Evolutionary conservation across 2,329 filamentous ascomycete species (phyloP), one percentile per base, ranked within the genome.

Genomic region (Paecilomyces dactylethromorphus): DNA sequence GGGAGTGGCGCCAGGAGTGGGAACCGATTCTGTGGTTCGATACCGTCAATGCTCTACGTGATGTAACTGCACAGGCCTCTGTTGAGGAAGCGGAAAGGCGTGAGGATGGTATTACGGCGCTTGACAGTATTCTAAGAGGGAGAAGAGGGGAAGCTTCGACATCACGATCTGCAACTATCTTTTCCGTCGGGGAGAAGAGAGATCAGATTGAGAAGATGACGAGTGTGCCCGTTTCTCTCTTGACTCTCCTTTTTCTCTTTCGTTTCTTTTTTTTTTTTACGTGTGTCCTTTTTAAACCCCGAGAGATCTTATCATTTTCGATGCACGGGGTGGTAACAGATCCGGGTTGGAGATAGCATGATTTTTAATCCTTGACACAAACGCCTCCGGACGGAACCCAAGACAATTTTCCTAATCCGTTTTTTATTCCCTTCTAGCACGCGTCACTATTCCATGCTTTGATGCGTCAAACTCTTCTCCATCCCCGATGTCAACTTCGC

Each of bases 41-140:
- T 68, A 68, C 69, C 66, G 66, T 66, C 65, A 69, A 67, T 73
- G 69, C 70, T 68, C 67, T 45, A 69, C 65, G 66, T 71, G 64
- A 71, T 73, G 70, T 68, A 69, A 66, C 65, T 67, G 63, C 39
- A n/a, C 39, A 18, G 15, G n/a, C 39, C 39, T 45, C 39, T 45
- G 18, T 35, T 29, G 33, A 39, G 35, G 54, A 60, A 54, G 52
- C 54, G 53, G 54, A 33, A 52, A 52, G 54, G 57, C 24, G 18
- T 56, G 33, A 18, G 58, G 57, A 39, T 31, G 35, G 33, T 50
- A 49, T 55, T 39, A 53, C 35, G 22, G 56, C 45, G 56, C 56
- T 73, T 73, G 71, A 74, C 73, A 72, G 68, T 64, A 60, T 64
- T 62, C 39, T 59, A 59, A 63, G 62, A 58, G 58, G 59, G 62